Percentiles rank a stretch among this genome's conserved stretches.
Evolutionary conservation across 495 filamentous ascomycete genomes (phyloP).

Genomic region (Penicillium turbatum): DNA sequence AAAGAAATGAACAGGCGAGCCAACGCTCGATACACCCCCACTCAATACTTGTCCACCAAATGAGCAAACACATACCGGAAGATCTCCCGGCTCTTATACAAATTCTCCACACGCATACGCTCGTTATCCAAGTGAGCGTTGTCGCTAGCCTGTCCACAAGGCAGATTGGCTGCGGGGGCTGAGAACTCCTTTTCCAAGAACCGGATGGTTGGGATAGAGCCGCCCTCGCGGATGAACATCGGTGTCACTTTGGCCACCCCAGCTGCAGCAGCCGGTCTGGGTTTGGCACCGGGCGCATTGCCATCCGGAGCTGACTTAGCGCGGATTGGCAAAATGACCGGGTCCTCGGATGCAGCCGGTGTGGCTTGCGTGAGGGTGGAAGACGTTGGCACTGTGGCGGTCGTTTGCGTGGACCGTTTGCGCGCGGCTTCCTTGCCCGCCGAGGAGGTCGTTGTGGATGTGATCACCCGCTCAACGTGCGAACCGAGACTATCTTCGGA

Average conservation of each 20-base stretch:
- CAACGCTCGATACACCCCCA: not conserved
- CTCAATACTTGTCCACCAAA: slow-evolving; percentile 49
- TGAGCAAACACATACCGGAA: slow-evolving; percentile 79
- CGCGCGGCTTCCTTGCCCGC: slow-evolving; percentile 31
- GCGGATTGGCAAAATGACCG: slow-evolving; percentile 19
- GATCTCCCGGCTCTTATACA: slow-evolving; percentile 88
- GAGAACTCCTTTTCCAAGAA: slow-evolving; percentile 94
- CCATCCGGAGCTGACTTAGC: slow-evolving; percentile 12
- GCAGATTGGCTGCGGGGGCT: slow-evolving; percentile 88
- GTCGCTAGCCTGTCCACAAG: slow-evolving; percentile 93
- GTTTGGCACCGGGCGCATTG: not conserved
- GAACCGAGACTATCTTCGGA: slow-evolving; percentile 45
- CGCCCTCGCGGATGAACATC: slow-evolving; percentile 93
- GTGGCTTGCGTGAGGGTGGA: slow-evolving; percentile 52
- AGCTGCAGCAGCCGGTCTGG: not conserved
- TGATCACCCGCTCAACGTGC: slow-evolving; percentile 45
- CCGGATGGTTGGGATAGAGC: slow-evolving; percentile 86
- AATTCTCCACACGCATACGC: slow-evolving; percentile 75
- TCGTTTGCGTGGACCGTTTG: slow-evolving; percentile 33
- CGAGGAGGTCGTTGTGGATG: slow-evolving; percentile 41
- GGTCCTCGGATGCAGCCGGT: slow-evolving; percentile 18
- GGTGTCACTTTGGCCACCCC: slow-evolving; percentile 30
- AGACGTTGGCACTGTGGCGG: slow-evolving; percentile 50
- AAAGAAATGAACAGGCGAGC: not conserved
- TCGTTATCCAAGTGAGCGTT: slow-evolving; percentile 94